phyloP scores from a whole-genome alignment of 176 grass and related monocot genomes.

The Zea luxurians region DNA sequence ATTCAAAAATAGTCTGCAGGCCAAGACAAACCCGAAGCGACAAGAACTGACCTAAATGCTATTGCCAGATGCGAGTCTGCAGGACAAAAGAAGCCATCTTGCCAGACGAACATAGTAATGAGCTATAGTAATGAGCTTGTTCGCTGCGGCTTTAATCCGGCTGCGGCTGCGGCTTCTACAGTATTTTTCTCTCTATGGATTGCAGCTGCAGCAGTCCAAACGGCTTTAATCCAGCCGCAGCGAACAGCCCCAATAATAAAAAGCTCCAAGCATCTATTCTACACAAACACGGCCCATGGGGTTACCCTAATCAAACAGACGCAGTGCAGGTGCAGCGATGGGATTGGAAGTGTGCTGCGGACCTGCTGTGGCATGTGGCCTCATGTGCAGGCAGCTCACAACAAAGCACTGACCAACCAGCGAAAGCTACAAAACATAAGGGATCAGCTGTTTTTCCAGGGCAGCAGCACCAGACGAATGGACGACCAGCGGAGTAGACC shows the following conservation, averaged over 20 bases:
- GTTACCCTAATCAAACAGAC: constrained; percentile 27
- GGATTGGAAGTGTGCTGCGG: constrained; percentile 1
- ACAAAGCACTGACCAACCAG: constrained; percentile 26
- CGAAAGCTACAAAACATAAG: constrained; percentile 40
- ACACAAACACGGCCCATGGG: constrained; percentile 21
- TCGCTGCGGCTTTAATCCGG: too few relatives aligned
- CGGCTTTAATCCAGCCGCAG: too few relatives aligned
- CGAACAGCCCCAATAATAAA: too few relatives aligned
- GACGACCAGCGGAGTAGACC: constrained; percentile 2
- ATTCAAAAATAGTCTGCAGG: constrained; percentile 11
- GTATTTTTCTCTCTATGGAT: too few relatives aligned
- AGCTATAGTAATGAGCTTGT: too few relatives aligned
- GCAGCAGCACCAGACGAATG: not conserved
- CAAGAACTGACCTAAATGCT: constrained; percentile 38
- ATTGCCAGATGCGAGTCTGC: constrained; percentile 32
- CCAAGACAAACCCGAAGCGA: constrained; percentile 39
- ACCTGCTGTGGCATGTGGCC: constrained; percentile 39
- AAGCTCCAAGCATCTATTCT: constrained; percentile 28
- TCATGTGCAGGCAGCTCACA: constrained; percentile 32
- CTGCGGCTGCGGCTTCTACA: too few relatives aligned
- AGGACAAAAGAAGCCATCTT: constrained; percentile 33
- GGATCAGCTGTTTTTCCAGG: constrained; percentile 18
- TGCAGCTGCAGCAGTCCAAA: too few relatives aligned
- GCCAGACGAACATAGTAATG: not conserved
- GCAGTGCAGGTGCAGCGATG: not conserved